Percentiles rank a stretch among this genome's conserved stretches.
Evolutionary conservation across 73 alveolate genomes (phyloP).

Genomic region (Symbiodinium pilosum): DNA sequence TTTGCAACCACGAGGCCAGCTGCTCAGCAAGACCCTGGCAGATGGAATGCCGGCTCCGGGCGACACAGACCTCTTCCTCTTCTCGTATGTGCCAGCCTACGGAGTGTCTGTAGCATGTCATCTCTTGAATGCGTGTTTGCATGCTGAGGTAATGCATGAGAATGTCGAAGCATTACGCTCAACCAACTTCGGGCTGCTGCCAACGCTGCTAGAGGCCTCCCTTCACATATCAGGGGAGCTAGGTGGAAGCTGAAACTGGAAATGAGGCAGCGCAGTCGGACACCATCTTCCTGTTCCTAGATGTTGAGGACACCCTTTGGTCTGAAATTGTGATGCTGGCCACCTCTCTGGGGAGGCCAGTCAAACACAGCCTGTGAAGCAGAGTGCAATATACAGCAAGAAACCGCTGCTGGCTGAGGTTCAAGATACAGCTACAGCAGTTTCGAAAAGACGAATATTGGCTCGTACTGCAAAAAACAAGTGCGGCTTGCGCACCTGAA

Average conservation of each 20-base stretch:
- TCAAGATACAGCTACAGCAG: not conserved
- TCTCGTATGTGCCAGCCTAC: not conserved
- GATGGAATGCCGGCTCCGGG: not conserved
- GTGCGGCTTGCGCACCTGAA: not conserved
- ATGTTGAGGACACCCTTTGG: conserved; percentile 9
- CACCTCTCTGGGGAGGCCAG: not conserved
- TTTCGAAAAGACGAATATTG: not conserved
- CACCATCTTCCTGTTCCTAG: not conserved
- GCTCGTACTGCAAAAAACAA: not conserved
- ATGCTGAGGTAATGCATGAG: not conserved
- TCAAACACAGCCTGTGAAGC: not conserved
- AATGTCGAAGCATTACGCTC: not conserved
- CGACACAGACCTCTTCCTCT: not conserved
- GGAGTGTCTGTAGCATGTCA: no score
- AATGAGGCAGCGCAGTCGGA: not conserved
- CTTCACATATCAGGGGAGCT: not conserved
- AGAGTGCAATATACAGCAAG: not conserved
- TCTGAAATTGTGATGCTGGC: not conserved
- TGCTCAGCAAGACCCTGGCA: not conserved
- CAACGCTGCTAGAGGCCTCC: not conserved
- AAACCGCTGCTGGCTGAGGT: not conserved
- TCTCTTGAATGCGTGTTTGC: no score
- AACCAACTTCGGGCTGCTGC: not conserved
- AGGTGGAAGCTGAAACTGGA: no score
- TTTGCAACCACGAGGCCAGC: not conserved